Percentiles rank a stretch among this genome's conserved stretches.
phyloP scores from a whole-genome alignment of 1,284 basidiomycete genomes.

The Ceratobasidium theobromae region DNA sequence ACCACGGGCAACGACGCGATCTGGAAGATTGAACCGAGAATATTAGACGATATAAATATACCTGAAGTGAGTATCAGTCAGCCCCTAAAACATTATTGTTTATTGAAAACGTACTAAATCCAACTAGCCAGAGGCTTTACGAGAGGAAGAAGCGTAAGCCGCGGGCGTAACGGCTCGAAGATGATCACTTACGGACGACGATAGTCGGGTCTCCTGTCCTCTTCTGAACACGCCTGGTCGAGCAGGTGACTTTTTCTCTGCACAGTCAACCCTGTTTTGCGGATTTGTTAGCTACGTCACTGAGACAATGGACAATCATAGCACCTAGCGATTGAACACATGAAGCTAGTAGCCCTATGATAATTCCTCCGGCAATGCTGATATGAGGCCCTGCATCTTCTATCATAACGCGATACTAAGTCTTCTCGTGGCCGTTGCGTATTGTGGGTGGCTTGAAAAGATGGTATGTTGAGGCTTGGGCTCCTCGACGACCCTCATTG shows the following conservation, averaged over 20 bases:
- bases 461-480: constrained; percentile 12
- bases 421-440: neutral
- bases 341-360: constrained; percentile 81
- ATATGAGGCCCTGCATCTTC: constrained; percentile 41
- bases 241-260: constrained; percentile 93
- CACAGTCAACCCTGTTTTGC: constrained; percentile 70
- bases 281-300: neutral
- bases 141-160: constrained; percentile 12
- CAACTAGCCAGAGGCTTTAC: constrained; percentile 75
- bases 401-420: constrained; percentile 4
- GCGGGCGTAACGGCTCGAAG: neutral
- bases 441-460: neutral
- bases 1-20: constrained; percentile 93
- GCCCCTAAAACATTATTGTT: neutral
- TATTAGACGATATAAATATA: constrained; percentile 84
- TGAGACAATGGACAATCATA: constrained; percentile 33
- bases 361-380: constrained; percentile 59
- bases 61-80: constrained; percentile 41
- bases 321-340: constrained; percentile 85
- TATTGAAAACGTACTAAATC: constrained; percentile 57
- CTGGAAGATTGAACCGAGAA: constrained; percentile 92
- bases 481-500: neutral
- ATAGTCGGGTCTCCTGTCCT: constrained; percentile 67
- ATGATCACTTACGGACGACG: constrained; percentile 67
- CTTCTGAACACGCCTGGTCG: constrained; percentile 72